Evolutionary conservation across 2,329 filamentous ascomycete genomes (phyloP), one percentile per base, ranked within the genome.

Genomic region (Penicillium nordicum): DNA sequence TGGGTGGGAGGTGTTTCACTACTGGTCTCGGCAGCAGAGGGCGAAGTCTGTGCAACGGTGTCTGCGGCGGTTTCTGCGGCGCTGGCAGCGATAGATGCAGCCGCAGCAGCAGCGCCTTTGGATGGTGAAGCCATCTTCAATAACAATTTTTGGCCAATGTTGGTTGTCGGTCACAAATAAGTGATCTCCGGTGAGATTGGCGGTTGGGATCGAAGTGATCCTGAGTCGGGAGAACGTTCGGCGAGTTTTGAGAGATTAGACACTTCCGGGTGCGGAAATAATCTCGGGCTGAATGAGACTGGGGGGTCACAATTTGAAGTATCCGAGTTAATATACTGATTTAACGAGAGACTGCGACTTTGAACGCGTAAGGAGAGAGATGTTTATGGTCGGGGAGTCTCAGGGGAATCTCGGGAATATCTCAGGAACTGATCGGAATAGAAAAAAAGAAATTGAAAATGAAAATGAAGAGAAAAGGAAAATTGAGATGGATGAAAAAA

Each of bases 271-370:
- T 49, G 32, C 47, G 42, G 37, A 34, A 43, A 38, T 21, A n/a
- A 38, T 47, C 18, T 38, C 32, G 40, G 18, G 5, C 30, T 46
- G 36, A 25, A 51, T 40, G 3, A 14, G n/a, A 29, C 36, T n/a
- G 27, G 2, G 2, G n/a, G 14, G n/a, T 52, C 34, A 45, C 40
- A 27, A 55, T 21, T 29, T 46, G 42, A 29, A 21, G 21, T 54
- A 50, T 53, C 51, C 45, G 18, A 60, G 49, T 46, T 34, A 34
- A 46, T 34, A 30, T 47, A 46, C 41, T 54, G 23, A 23, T 50
- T 50, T 42, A 61, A 57, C 44, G 61, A 63, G 37, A 59, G 61
- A 58, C 50, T 55, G 46, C 53, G 45, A 16, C 37, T 50, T 50
- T 51, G 38, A 43, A 55, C 54, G 59, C 53, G 60, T 55, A 55